A percentile compares a stretch with the other conserved stretches of the same genome.
Evolutionary conservation across 2,329 filamentous ascomycete species (phyloP).

Genomic region (Sarocladiaceae sp.): DNA sequence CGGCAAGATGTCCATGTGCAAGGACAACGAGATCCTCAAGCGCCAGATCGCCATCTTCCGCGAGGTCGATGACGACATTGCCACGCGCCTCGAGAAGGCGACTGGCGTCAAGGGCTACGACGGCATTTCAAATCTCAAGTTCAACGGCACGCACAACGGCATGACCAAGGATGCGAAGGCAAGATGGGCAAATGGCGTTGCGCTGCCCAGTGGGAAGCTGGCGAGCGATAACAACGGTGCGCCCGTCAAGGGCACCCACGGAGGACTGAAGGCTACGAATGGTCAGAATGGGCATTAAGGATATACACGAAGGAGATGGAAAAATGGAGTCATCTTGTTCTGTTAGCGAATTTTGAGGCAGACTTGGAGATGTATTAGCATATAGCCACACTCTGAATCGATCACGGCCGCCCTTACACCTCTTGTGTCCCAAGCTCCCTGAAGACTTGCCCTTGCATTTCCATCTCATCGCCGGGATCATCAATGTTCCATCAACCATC

Average conservation of each 20-base stretch:
- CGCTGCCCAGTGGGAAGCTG: conserved; percentile 4
- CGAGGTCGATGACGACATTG: conserved; percentile 54
- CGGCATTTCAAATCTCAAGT: conserved; percentile 46
- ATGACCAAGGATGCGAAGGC: conserved; percentile 43
- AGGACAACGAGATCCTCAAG: conserved; percentile 54
- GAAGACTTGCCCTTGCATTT: too few relatives aligned
- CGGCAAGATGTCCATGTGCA: conserved; percentile 54
- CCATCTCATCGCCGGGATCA: too few relatives aligned
- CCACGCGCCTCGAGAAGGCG: conserved; percentile 52
- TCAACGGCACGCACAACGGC: conserved; percentile 57
- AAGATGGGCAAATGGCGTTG: conserved; percentile 44
- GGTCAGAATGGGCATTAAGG: not conserved
- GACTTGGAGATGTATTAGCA: too few relatives aligned
- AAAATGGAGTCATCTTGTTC: too few relatives aligned
- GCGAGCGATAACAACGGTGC: conserved; percentile 7
- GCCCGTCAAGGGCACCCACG: conserved; percentile 1
- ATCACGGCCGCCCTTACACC: too few relatives aligned
- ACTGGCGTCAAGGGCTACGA: conserved; percentile 55
- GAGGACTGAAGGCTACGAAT: not conserved
- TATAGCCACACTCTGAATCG: too few relatives aligned
- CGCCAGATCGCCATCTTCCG: conserved; percentile 60
- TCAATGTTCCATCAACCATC: too few relatives aligned
- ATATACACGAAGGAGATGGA: too few relatives aligned
- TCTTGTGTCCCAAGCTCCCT: too few relatives aligned
- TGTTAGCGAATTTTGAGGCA: too few relatives aligned